Percentiles rank a stretch among this genome's conserved stretches.
Evolutionary conservation across 108 stramenopile species (phyloP).

Genomic region (Parietichytrium sp.): DNA sequence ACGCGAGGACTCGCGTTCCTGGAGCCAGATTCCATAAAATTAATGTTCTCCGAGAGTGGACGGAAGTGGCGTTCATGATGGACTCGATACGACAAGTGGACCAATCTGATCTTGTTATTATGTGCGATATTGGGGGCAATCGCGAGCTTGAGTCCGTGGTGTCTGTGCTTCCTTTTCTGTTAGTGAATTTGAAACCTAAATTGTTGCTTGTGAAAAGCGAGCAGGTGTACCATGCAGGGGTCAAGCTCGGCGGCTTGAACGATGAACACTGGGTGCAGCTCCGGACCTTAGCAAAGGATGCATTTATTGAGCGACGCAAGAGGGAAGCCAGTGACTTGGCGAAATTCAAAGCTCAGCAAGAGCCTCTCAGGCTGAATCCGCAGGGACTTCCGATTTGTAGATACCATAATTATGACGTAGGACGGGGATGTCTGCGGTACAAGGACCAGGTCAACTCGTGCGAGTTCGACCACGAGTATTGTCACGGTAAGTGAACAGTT

Average conservation of each 20-base stretch:
- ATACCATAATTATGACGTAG: background rate
- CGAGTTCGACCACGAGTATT: background rate
- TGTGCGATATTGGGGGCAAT: constrained; percentile 28
- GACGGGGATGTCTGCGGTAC: background rate
- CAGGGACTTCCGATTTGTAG: background rate
- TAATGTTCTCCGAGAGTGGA: background rate
- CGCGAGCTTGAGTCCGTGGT: constrained; percentile 20
- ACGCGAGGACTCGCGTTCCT: background rate
- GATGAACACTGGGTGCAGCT: background rate
- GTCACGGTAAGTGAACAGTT: too few relatives aligned
- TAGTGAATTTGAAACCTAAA: background rate
- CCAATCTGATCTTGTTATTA: background rate
- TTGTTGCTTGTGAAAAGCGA: background rate
- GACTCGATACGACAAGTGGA: background rate
- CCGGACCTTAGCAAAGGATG: background rate
- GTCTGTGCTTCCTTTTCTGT: background rate
- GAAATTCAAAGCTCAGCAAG: too few relatives aligned
- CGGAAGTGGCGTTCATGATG: background rate
- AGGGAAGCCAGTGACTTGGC: too few relatives aligned
- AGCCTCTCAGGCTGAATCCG: background rate
- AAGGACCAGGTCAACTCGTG: background rate
- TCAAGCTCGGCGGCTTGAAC: background rate
- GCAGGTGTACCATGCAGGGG: background rate
- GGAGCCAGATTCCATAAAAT: background rate
- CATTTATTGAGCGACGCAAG: too few relatives aligned